Conservation (phyloP, 2,329 filamentous ascomycete species). For the Graphiopsis chlorocephala region DNA sequence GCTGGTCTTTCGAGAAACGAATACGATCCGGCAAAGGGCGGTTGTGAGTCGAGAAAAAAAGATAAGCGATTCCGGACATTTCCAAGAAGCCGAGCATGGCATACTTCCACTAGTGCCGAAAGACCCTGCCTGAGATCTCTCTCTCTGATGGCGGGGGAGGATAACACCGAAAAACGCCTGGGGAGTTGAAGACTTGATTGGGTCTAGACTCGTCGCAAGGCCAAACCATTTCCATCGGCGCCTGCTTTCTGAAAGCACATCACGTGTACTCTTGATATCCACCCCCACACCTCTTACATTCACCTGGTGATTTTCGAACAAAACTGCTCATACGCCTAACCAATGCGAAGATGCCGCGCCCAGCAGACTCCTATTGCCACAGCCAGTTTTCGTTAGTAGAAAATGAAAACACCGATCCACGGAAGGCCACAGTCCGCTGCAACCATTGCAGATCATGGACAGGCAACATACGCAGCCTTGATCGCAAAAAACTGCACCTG, state of each 20-base stretch:
- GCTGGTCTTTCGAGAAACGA: neutral
- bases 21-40: neutral
- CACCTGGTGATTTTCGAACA: neutral
- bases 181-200: neutral
- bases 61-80: neutral
- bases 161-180: neutral
- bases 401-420: slow-evolving; percentile 25
- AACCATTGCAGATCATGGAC: slow-evolving; percentile 34
- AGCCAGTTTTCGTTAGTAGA: slow-evolving; percentile 28
- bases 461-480: slow-evolving; percentile 31
- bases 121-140: neutral
- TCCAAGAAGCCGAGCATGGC: slow-evolving; percentile 2
- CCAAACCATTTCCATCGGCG: neutral
- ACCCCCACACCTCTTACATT: neutral
- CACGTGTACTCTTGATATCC: neutral
- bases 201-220: neutral
- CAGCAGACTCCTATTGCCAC: slow-evolving; percentile 29
- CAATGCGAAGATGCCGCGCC: slow-evolving; percentile 22
- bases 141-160: neutral
- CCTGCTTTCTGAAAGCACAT: neutral
- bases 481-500: slow-evolving; percentile 34
- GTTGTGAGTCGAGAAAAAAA: neutral
- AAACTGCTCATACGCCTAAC: neutral
- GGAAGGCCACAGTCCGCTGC: slow-evolving; percentile 28
- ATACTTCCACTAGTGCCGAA: slow-evolving; percentile 1